Percentiles rank a stretch among this genome's conserved stretches.
These are phyloP conservation scores for Porodaedalea pini DNA, from an alignment of 1,284 basidiomycete species.

Conservation along the genomic window DNA sequence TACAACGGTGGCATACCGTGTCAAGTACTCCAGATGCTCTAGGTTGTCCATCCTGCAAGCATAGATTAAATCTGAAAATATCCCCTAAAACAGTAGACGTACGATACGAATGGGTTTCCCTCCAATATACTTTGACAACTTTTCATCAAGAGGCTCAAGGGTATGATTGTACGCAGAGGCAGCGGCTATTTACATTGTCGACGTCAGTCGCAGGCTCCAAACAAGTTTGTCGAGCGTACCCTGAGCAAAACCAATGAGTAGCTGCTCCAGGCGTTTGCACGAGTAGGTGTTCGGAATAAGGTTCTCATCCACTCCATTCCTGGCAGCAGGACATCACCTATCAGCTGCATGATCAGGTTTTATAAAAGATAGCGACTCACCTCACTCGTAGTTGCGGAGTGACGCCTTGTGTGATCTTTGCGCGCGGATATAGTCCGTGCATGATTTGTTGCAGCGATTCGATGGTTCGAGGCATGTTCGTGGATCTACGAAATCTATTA, in stretches of 20 bases:
- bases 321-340: conserved; percentile 27
- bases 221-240: conserved; percentile 35
- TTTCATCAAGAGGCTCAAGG: conserved; percentile 60
- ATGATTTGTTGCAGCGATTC: conserved; percentile 75
- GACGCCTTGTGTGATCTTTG: conserved; percentile 42
- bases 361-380: conserved; percentile 33
- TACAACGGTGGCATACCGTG: conserved; percentile 44
- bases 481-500: conserved; percentile 39
- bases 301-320: conserved; percentile 71
- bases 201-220: neutral
- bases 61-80: neutral
- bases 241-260: conserved; percentile 61
- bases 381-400: conserved; percentile 55
- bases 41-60: conserved; percentile 61
- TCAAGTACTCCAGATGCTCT: conserved; percentile 78
- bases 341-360: neutral
- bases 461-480: conserved; percentile 74
- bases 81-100: conserved; percentile 2
- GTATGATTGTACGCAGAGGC: conserved; percentile 63
- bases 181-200: conserved; percentile 43
- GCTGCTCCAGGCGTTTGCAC: conserved; percentile 63
- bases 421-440: conserved; percentile 63
- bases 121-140: conserved; percentile 66
- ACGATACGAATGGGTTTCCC: conserved; percentile 63
- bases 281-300: conserved; percentile 64